These are phyloP conservation scores for Phytophthora pluvialis DNA, from an alignment of 352 stramenopile species.

Conservation along the genomic window DNA sequence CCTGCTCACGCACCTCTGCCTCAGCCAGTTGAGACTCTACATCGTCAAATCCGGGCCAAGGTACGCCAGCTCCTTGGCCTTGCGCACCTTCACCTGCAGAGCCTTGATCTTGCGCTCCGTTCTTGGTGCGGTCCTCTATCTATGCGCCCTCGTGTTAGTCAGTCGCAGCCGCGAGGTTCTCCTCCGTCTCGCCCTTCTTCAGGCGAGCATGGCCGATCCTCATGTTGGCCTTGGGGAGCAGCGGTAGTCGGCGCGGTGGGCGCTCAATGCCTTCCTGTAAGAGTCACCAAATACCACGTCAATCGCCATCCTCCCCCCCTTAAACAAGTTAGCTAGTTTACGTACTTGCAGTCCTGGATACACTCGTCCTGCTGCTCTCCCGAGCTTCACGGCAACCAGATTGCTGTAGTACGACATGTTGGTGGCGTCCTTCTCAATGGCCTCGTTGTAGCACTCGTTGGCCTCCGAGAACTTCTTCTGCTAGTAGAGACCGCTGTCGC, in stretches of 20 bases:
- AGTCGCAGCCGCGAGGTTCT: slow-evolving; percentile 88
- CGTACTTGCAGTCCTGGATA: slow-evolving; percentile 92
- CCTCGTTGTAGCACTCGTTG: slow-evolving; percentile 96
- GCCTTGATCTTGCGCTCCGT: slow-evolving; percentile 96
- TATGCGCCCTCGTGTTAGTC: slow-evolving; percentile 87
- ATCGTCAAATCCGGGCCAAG: slow-evolving; percentile 97
- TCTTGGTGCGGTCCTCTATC: slow-evolving; percentile 91
- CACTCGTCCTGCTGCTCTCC: slow-evolving; percentile 96
- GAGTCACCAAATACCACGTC: not conserved
- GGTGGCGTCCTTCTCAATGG: slow-evolving; percentile 93
- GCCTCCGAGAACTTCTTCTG: slow-evolving; percentile 95
- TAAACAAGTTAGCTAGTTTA: slow-evolving; percentile 14
- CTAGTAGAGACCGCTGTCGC: slow-evolving; percentile 98
- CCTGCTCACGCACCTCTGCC: too few species aligned
- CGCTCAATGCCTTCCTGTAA: slow-evolving; percentile 92
- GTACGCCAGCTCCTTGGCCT: slow-evolving; percentile 94
- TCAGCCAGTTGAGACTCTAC: too few species aligned
- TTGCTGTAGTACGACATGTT: slow-evolving; percentile 99
- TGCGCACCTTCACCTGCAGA: slow-evolving; percentile 96
- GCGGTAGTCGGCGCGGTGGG: slow-evolving; percentile 95
- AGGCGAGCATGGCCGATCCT: slow-evolving; percentile 96
- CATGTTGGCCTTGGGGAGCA: slow-evolving; percentile 96
- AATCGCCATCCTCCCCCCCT: slow-evolving; percentile 4
- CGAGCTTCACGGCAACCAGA: slow-evolving; percentile 97
- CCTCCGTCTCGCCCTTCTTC: slow-evolving; percentile 93